Conservation (phyloP, 1,284 basidiomycete genomes). For the Gomphus sp. region DNA sequence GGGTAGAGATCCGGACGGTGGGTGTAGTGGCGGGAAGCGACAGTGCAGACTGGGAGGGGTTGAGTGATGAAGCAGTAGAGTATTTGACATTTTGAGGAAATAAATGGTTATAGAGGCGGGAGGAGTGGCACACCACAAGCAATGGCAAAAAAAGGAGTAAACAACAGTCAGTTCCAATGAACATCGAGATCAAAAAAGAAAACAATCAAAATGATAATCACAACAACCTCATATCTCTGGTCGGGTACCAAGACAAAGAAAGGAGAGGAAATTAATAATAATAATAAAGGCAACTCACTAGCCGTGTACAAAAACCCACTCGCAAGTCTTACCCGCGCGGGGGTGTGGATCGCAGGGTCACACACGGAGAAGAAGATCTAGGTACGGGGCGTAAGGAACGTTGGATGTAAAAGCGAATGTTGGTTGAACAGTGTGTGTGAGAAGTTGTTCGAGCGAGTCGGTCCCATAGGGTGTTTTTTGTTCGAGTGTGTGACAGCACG, state of each 20-base stretch:
- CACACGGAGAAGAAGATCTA: constrained; percentile 49
- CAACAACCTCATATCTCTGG: too few species aligned
- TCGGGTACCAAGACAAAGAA: too few species aligned
- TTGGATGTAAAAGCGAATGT: too few species aligned
- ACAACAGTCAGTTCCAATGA: too few species aligned
- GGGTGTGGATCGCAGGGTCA: constrained; percentile 45
- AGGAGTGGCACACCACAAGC: too few species aligned
- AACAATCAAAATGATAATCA: too few species aligned
- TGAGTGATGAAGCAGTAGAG: not conserved
- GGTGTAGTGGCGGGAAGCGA: constrained; percentile 39
- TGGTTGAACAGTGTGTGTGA: too few species aligned
- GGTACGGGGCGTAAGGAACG: too few species aligned
- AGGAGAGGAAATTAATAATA: too few species aligned
- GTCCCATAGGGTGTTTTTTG: not conserved
- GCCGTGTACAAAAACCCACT: constrained; percentile 52
- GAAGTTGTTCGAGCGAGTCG: not conserved
- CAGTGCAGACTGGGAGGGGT: constrained; percentile 35
- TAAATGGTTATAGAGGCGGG: too few species aligned
- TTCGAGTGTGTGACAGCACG: not conserved
- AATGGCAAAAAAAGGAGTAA: too few species aligned
- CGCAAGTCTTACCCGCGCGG: constrained; percentile 37
- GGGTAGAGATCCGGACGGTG: constrained; percentile 34
- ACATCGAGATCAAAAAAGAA: not conserved
- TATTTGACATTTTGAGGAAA: not conserved
- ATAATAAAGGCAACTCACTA: constrained; percentile 29